Percentiles rank a stretch among this genome's conserved stretches.
Conservation (phyloP, 2,329 filamentous ascomycete genomes). For the Colletotrichum camelliae region DNA sequence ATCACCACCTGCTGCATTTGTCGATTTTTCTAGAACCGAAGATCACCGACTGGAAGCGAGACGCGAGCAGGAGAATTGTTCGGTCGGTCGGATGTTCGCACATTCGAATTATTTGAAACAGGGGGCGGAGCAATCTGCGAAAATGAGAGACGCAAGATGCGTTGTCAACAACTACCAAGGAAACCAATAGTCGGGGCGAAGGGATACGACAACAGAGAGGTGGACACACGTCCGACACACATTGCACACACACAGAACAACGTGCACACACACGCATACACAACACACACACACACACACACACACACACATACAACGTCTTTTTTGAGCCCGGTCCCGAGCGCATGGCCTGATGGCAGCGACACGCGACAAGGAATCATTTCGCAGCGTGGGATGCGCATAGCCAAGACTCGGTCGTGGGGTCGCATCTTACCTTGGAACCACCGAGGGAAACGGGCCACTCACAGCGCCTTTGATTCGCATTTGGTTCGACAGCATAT, state of each 20-base stretch:
- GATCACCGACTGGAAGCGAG: background rate
- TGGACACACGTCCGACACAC: constrained; percentile 16
- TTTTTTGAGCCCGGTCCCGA: background rate
- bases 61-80: background rate
- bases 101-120: constrained; percentile 6
- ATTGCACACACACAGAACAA: background rate
- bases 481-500: constrained; percentile 12
- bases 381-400: background rate
- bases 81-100: background rate
- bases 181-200: background rate
- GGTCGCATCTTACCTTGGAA: constrained; percentile 4
- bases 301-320: background rate
- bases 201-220: background rate
- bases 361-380: constrained; percentile 2
- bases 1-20: constrained; percentile 5
- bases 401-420: background rate
- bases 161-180: background rate
- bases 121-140: constrained; percentile 14
- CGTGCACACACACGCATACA: background rate
- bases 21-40: constrained; percentile 13
- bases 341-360: constrained; percentile 8
- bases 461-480: background rate
- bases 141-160: constrained; percentile 6
- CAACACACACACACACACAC: too few species aligned
- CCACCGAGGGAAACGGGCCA: background rate